Percentiles rank a stretch among this genome's conserved stretches.
phyloP scores from a whole-genome alignment of 208 protist species.

The Acanthamoeba lenticulata region DNA sequence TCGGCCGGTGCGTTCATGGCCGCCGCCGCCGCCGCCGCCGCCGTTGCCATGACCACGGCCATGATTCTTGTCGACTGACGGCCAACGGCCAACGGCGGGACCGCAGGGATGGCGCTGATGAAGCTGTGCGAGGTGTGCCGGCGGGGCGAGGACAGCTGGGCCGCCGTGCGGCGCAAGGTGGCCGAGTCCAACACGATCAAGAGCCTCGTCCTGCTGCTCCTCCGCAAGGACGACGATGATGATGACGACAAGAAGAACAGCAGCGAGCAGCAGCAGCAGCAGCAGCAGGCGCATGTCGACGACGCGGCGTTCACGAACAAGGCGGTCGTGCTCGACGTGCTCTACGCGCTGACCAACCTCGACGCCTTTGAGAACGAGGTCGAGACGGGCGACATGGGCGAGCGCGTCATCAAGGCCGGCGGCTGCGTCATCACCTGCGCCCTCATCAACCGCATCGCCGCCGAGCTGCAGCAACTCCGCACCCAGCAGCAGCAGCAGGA shows the following conservation, averaged over 20 bases:
- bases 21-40: no score
- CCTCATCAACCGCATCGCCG: conserved; percentile 23
- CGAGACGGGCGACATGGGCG: conserved; percentile 52
- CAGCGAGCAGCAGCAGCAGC: no score
- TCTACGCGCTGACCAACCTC: conserved; percentile 58
- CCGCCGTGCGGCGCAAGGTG: not conserved
- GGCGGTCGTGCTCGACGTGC: conserved; percentile 61
- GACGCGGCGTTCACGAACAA: conserved; percentile 60
- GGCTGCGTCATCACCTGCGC: conserved; percentile 59
- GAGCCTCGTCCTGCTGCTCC: conserved; percentile 52
- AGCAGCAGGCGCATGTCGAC: not conserved
- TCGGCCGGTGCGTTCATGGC: conserved; percentile 50
- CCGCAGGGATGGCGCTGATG: conserved; percentile 68
- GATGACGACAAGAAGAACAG: not conserved
- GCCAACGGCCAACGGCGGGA: no score
- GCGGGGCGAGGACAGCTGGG: conserved; percentile 60
- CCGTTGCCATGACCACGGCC: no score
- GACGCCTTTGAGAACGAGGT: conserved; percentile 66
- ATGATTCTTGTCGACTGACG: no score
- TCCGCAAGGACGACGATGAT: conserved; percentile 48
- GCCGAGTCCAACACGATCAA: conserved; percentile 49
- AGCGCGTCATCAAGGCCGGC: conserved; percentile 44
- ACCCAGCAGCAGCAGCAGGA: conserved; percentile 16
- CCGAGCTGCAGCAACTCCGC: not conserved
- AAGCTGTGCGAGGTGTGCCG: conserved; percentile 64